Percentiles rank a stretch among this genome's conserved stretches.
Conservation (phyloP, 305 asterid genomes). For the Fraxinus floribunda region DNA sequence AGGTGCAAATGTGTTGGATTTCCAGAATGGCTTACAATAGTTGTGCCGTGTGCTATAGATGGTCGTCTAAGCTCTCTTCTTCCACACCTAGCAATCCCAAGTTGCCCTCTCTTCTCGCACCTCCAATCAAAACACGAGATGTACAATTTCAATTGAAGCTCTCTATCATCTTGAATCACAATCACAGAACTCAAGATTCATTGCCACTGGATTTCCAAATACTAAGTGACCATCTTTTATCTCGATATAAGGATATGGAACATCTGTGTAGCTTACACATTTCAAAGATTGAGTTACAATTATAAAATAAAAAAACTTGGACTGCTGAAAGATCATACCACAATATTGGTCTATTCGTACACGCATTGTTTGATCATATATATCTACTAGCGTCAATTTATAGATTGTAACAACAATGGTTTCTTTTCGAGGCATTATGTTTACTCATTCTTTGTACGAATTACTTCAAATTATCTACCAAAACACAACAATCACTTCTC, state of each 20-base stretch:
- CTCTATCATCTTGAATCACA: not conserved
- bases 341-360: not conserved
- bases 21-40: not conserved
- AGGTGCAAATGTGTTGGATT: not conserved
- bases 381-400: too few relatives aligned
- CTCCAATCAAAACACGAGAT: not conserved
- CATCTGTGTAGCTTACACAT: not conserved
- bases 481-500: too few relatives aligned
- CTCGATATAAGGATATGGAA: not conserved
- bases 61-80: not conserved
- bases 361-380: too few relatives aligned
- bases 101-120: not conserved
- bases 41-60: not conserved
- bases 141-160: not conserved
- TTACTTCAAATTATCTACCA: too few relatives aligned
- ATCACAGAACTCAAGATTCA: not conserved
- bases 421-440: too few relatives aligned
- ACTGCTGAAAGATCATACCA: not conserved
- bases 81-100: not conserved
- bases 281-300: not conserved
- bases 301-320: too few relatives aligned
- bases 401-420: too few relatives aligned
- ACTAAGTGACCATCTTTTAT: not conserved
- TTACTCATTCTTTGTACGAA: too few relatives aligned
- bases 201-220: not conserved